These are phyloP conservation scores for Tetradesmus obliquus DNA, from an alignment of 139 green algal genomes.

Conservation along the genomic window DNA sequence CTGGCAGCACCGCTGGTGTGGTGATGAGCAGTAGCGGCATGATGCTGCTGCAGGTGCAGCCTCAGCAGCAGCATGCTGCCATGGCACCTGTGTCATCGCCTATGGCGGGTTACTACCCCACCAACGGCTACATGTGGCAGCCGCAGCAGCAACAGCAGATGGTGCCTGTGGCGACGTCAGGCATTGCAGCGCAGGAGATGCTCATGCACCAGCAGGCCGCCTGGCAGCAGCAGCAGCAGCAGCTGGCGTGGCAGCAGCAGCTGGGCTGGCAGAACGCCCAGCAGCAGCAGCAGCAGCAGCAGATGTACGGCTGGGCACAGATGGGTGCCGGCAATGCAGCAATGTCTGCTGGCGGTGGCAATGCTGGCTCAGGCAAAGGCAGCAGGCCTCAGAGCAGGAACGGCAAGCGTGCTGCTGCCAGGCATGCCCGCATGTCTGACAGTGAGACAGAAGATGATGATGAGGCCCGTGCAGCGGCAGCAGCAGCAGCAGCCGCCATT, in stretches of 20 bases:
- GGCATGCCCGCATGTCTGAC: neutral
- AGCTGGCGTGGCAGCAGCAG: neutral
- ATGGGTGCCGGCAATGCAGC: neutral
- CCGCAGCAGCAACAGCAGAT: conserved; percentile 24
- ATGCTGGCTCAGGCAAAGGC: neutral
- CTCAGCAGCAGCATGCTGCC: neutral
- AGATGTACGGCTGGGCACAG: neutral
- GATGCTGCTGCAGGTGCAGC: conserved; percentile 10
- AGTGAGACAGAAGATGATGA: conserved; percentile 21
- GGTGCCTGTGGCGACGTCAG: neutral
- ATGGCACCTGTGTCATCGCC: neutral
- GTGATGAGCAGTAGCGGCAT: neutral
- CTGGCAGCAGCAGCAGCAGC: conserved; percentile 1
- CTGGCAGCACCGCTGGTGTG: neutral
- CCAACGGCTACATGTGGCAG: neutral
- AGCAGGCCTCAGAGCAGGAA: neutral
- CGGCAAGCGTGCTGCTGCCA: neutral
- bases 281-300: conserved; percentile 17
- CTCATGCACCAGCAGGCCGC: neutral
- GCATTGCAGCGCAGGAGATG: neutral
- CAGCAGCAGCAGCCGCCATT: conserved; percentile 22
- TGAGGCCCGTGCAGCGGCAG: conserved; percentile 11
- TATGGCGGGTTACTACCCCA: neutral
- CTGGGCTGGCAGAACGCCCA: neutral
- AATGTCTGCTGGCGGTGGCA: neutral